These are phyloP conservation scores for Ceratocystis albifundus DNA, from an alignment of 2,329 filamentous ascomycete species.

Conservation along the genomic window DNA sequence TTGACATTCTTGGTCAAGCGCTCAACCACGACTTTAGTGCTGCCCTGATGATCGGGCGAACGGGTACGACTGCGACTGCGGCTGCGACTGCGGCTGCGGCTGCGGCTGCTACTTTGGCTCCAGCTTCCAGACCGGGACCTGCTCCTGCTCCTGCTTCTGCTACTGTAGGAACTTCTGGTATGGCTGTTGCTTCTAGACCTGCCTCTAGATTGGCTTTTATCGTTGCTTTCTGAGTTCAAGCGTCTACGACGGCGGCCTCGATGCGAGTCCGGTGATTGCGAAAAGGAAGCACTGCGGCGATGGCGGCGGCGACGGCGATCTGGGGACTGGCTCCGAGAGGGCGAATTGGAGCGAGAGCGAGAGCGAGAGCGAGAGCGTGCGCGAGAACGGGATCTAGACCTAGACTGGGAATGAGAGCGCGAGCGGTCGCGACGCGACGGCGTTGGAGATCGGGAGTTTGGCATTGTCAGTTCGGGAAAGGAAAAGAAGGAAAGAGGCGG, in stretches of 20 bases:
- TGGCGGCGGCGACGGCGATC: not conserved
- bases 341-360: not conserved
- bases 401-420: constrained; percentile 26
- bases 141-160: constrained; percentile 1
- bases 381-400: constrained; percentile 25
- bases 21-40: constrained; percentile 74
- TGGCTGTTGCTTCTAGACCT: constrained; percentile 12
- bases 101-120: constrained; percentile 29
- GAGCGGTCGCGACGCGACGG: constrained; percentile 13
- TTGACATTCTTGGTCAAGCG: constrained; percentile 92
- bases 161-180: constrained; percentile 24
- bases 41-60: not conserved
- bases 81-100: constrained; percentile 29
- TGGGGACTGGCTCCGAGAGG: not conserved
- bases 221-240: constrained; percentile 24
- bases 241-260: not conserved
- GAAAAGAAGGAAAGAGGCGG: not conserved
- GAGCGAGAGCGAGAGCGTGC: constrained; percentile 3
- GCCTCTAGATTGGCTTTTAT: constrained; percentile 28
- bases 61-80: constrained; percentile 29
- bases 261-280: not conserved
- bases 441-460: constrained; percentile 13
- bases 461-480: not conserved
- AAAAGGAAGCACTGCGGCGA: not conserved
- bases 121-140: constrained; percentile 25